Percentiles rank a stretch among this genome's conserved stretches.
These are phyloP conservation scores for Pisolithus tinctorius DNA, from an alignment of 768 basidiomycete genomes.

Conservation along the genomic window DNA sequence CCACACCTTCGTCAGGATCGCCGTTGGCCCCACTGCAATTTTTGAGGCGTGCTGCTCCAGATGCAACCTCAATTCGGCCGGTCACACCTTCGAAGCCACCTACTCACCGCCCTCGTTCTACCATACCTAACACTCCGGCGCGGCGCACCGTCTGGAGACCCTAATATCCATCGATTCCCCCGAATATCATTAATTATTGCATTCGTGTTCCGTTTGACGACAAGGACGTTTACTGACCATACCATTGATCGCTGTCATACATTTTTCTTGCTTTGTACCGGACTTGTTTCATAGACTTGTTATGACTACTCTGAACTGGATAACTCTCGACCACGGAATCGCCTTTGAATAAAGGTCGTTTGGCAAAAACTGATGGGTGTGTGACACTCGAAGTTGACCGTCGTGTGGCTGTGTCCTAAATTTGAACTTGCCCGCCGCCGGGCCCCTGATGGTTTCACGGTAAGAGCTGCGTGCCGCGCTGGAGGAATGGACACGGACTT, in stretches of 20 bases:
- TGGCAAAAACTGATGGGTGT: no score
- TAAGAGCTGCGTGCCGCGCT: no score
- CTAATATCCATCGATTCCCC: conserved; percentile 26
- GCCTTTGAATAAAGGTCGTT: no score
- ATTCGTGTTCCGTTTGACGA: conserved; percentile 24
- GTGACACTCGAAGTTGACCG: no score
- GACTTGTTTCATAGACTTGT: conserved; percentile 15
- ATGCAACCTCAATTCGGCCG: conserved; percentile 45
- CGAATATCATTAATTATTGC: conserved; percentile 19
- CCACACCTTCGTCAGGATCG: conserved; percentile 60
- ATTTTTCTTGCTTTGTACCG: conserved; percentile 22
- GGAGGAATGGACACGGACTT: conserved; percentile 63
- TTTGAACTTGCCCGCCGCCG: no score
- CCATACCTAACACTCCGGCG: conserved; percentile 38
- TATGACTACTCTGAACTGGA: not conserved
- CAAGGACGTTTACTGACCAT: conserved; percentile 19
- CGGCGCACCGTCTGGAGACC: conserved; percentile 63
- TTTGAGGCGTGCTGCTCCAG: conserved; percentile 69
- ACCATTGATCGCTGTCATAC: conserved; percentile 14
- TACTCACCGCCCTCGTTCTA: conserved; percentile 36
- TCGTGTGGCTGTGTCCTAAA: no score
- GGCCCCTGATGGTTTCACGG: no score
- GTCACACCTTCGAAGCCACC: conserved; percentile 61
- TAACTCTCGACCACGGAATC: no score
- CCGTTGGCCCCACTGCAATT: conserved; percentile 80